Base-by-base conservation (phyloP, 176 grass and related monocot species). In the Carex scoparia region DNA sequence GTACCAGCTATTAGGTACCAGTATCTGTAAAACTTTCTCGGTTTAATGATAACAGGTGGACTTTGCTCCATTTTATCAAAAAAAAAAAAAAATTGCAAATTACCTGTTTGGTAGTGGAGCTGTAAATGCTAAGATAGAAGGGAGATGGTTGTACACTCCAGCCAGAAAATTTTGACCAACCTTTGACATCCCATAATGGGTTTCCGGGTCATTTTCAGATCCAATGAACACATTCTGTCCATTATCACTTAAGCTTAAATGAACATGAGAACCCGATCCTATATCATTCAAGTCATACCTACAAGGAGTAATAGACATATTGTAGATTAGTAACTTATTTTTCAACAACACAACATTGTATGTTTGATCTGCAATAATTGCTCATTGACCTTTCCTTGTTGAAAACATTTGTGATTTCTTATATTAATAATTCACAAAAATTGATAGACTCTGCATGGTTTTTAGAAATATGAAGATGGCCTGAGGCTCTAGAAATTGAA, bases 31-130 rank as follows among this genome's bases (percentile, higher is more conserved):
- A 46, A 46, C 44, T 46, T 46, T 46, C 44, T 8, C 7, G 1
- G 44, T 8, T 46, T 8, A 46, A 46, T 46, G 44, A 7, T 1
- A 46, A 46, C 44, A 46, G 44, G 7, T 46, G 44, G 7, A 8
- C 44, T 46, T 46, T 46, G 5, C 44, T 46, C 44, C 44, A 46
- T 46, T 46, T 46, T 46, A 46, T 8, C 1, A 46, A 46, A 46
- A 8, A 46, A 46, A 46, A 54, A 56, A 76, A 56, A 56, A 77
- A 72, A 32, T 77, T 77, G 46, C 15, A 32, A 56, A 61, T 73
- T 86, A 98, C 95, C 95, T 98, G 71, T 95, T 98, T 80, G 93
- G 96, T 67, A 95, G 88, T 54, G 96, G 96, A 88, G 96, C 93
- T 49, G 85, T 91, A 87, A 98, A 95, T 79, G 91, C 87, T 72